Evolutionary conservation across 2,329 filamentous ascomycete genomes (phyloP).

Genomic region (Aspergillus viridinutans): DNA sequence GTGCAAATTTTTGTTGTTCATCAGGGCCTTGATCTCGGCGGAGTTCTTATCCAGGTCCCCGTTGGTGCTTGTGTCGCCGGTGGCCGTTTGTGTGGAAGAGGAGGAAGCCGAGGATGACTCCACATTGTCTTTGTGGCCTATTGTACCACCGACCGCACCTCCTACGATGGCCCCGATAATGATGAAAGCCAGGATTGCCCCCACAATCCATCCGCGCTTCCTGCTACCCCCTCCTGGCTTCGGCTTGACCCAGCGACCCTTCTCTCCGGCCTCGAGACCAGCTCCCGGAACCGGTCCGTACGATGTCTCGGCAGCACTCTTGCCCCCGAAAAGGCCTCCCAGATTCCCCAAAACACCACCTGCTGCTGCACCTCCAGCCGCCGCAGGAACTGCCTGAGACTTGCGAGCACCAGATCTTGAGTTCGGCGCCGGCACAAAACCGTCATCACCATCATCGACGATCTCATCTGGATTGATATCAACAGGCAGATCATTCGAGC

Average conservation of each 20-base stretch:
- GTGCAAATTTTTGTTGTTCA: constrained; percentile 78
- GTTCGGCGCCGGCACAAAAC: constrained; percentile 53
- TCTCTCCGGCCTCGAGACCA: constrained; percentile 48
- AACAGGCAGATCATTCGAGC: constrained; percentile 48
- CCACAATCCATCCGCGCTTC: constrained; percentile 65
- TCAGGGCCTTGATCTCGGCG: constrained; percentile 70
- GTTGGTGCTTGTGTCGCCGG: constrained; percentile 57
- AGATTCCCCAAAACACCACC: constrained; percentile 43
- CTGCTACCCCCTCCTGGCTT: constrained; percentile 60
- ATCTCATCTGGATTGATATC: constrained; percentile 73
- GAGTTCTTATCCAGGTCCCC: constrained; percentile 72
- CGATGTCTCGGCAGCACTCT: constrained; percentile 40
- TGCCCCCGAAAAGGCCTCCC: constrained; percentile 38
- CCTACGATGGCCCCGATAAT: constrained; percentile 66
- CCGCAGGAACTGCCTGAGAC: constrained; percentile 36
- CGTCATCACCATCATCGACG: constrained; percentile 84
- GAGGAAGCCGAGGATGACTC: constrained; percentile 20
- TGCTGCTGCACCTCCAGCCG: constrained; percentile 42
- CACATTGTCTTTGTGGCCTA: constrained; percentile 52
- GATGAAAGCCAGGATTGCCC: constrained; percentile 62
- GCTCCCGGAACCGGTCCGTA: constrained; percentile 54
- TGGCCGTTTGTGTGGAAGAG: constrained; percentile 48
- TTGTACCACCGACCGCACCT: constrained; percentile 68
- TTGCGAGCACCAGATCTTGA: constrained; percentile 5
- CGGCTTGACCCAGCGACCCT: constrained; percentile 59